Evolutionary conservation across 331 rosid species (phyloP).

Genomic region (Telfairia occidentalis): DNA sequence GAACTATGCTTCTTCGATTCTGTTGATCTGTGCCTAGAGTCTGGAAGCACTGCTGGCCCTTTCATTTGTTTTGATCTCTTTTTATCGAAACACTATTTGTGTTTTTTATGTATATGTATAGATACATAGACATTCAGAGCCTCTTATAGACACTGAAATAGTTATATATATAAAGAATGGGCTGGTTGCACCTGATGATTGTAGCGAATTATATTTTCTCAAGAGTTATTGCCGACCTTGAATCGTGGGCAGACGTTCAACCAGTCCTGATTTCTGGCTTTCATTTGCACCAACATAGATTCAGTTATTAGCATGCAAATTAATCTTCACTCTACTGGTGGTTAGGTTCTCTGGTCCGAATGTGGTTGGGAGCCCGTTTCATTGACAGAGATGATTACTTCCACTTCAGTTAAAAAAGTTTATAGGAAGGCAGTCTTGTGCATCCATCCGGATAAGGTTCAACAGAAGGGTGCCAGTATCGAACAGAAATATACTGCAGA

Average conservation of each 20-base stretch:
- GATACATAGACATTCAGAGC: background rate
- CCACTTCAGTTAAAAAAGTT: conserved; percentile 62
- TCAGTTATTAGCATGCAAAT: background rate
- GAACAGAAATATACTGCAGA: conserved; percentile 76
- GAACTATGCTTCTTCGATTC: background rate
- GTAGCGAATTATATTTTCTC: background rate
- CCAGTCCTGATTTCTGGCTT: background rate
- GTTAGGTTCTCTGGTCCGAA: conserved; percentile 81
- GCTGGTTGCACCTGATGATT: background rate
- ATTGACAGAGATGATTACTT: conserved; percentile 70
- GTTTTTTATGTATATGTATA: background rate
- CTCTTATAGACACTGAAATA: background rate
- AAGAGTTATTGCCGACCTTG: background rate
- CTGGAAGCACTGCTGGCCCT: background rate
- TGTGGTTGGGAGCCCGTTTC: conserved; percentile 78
- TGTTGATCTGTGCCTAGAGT: background rate
- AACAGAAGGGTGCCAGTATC: conserved; percentile 80
- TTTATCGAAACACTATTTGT: background rate
- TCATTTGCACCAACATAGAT: background rate
- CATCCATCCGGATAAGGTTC: conserved; percentile 94
- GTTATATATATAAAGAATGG: background rate
- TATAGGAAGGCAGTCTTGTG: conserved; percentile 69
- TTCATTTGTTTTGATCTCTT: background rate
- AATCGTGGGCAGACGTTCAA: background rate
- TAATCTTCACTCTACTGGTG: conserved; percentile 19